Evolutionary conservation across 2,329 filamentous ascomycete species (phyloP), one percentile per base, ranked within the genome.

Genomic region (Aspergillus unguis): DNA sequence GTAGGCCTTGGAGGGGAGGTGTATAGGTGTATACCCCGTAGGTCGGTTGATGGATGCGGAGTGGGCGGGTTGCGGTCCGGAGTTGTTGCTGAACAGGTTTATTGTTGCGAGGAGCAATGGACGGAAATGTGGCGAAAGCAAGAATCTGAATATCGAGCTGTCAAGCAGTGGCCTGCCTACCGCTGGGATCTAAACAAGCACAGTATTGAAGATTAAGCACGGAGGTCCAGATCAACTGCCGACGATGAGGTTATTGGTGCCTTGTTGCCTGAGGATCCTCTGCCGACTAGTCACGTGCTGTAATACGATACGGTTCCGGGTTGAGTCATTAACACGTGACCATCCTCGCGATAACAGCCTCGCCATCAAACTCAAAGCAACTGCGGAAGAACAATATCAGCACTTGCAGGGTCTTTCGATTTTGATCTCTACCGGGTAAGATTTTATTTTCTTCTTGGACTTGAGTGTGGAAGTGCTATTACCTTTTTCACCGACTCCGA

Each of bases 151-250:
- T 40, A 3, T 44, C 29, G 5, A 36, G 17, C 27, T 58, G 52
- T 57, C 64, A 66, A 69, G 68, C 68, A 65, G 70, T 64, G 58
- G 64, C 69, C 62, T 69, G 69, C 68, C 68, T 67, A 66, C 67
- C 62, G 61, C 62, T 17, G 17, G 17, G 17, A 17, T 17, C 43
- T 54, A 54, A 53, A 26, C n/a, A 52, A 52, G 52, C 53, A 52
- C 51, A 65, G 59, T 62, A 65, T 67, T 42, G 27, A 56, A 17
- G 17, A 51, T 49, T 40, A 37, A 38, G 37, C 25, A 48, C 6
- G 38, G 40, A 45, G 32, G 9, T 10, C 17, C 44, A 35, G 35
- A 17, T 23, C 17, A 36, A 29, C 27, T 31, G 38, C 37, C 37
- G 36, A 35, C n/a, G 32, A 36, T 44, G 45, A 43, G 42, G 37